Conservation (phyloP, 495 filamentous ascomycete species). For the Trichoderma parareesei region DNA sequence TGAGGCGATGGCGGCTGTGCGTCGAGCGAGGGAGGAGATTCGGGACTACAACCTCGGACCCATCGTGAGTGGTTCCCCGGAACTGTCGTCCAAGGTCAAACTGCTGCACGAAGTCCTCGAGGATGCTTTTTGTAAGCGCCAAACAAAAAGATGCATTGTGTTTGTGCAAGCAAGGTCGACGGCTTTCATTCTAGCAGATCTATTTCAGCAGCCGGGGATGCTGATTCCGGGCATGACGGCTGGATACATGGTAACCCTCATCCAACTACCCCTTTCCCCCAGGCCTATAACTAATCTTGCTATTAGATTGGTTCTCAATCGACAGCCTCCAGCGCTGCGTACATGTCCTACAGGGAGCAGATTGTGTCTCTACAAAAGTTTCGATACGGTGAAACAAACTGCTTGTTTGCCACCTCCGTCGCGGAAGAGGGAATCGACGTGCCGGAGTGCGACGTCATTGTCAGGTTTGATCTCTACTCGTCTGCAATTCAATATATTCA, state of each 20-base stretch:
- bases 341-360: conserved; percentile 63
- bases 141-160: conserved; percentile 68
- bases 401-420: conserved; percentile 83
- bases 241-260: conserved; percentile 34
- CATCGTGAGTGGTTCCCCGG: neutral
- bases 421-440: conserved; percentile 96
- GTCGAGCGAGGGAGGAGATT: neutral
- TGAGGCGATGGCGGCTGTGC: conserved; percentile 1
- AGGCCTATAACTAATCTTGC: neutral
- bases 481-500: conserved; percentile 96
- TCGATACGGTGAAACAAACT: conserved; percentile 73
- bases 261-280: neutral
- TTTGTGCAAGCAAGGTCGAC: conserved; percentile 77
- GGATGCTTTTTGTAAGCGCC: conserved; percentile 43
- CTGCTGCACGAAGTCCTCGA: conserved; percentile 49
- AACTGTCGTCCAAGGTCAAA: conserved; percentile 67
- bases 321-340: conserved; percentile 26
- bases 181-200: conserved; percentile 58
- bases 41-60: neutral
- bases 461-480: conserved; percentile 82
- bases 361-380: conserved; percentile 70
- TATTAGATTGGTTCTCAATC: conserved; percentile 22
- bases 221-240: conserved; percentile 28
- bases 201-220: conserved; percentile 50
- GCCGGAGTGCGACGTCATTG: conserved; percentile 85